phyloP scores from a whole-genome alignment of 768 basidiomycete genomes.

The Gymnopilus junonius region DNA sequence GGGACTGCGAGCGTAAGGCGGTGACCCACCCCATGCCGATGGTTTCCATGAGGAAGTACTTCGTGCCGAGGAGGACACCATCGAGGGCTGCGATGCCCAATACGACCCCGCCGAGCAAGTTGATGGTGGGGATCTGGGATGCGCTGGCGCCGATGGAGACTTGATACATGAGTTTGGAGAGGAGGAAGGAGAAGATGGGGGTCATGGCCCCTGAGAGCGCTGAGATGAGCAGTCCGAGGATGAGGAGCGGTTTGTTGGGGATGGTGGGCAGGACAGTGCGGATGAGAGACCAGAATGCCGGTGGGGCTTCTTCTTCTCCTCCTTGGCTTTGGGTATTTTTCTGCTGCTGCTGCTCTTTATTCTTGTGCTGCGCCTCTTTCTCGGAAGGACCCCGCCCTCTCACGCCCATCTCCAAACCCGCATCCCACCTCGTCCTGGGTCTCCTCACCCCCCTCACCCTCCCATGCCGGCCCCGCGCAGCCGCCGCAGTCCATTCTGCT shows the following conservation, averaged over 20 bases:
- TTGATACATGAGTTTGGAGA: slow-evolving; percentile 79
- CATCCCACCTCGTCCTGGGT: slow-evolving; percentile 21
- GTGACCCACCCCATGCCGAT: slow-evolving; percentile 78
- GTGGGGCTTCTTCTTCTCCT: slow-evolving; percentile 24
- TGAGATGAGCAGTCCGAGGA: slow-evolving; percentile 72
- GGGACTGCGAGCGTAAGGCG: slow-evolving; percentile 58
- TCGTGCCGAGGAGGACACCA: slow-evolving; percentile 73
- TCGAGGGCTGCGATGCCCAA: slow-evolving; percentile 78
- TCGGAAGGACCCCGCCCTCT: not conserved
- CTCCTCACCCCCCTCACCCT: slow-evolving; percentile 8
- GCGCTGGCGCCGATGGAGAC: slow-evolving; percentile 75
- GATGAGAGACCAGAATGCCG: slow-evolving; percentile 51
- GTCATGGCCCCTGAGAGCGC: slow-evolving; percentile 83
- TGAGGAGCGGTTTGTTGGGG: slow-evolving; percentile 72
- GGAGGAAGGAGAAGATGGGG: slow-evolving; percentile 89
- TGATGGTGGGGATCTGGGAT: slow-evolving; percentile 63
- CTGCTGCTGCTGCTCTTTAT: not conserved
- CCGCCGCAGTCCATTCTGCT: slow-evolving; percentile 37
- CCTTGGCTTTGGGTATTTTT: slow-evolving; percentile 12
- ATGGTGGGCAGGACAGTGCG: slow-evolving; percentile 68
- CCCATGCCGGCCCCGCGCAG: slow-evolving; percentile 37
- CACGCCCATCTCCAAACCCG: slow-evolving; percentile 27
- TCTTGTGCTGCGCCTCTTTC: not conserved
- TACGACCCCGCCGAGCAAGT: slow-evolving; percentile 72
- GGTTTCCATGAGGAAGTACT: slow-evolving; percentile 82